Conservation (phyloP, 2,329 filamentous ascomycete species). For the Chrysosphaeria jannelii region DNA sequence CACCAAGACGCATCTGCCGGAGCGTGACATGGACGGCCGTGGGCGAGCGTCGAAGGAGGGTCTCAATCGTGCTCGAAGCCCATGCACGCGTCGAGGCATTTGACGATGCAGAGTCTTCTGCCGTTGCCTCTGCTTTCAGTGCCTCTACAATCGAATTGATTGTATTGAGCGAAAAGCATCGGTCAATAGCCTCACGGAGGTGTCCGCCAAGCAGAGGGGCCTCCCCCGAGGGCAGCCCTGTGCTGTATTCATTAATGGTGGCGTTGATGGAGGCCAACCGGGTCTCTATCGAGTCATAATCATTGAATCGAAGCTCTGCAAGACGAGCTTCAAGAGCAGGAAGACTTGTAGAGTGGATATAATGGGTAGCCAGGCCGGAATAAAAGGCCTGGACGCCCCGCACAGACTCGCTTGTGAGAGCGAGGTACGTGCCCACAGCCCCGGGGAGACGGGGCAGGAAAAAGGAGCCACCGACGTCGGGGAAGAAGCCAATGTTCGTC, state of each 20-base stretch:
- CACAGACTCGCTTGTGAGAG: conserved; percentile 62
- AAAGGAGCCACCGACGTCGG: conserved; percentile 87
- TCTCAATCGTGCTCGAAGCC: conserved; percentile 49
- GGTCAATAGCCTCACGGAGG: conserved; percentile 56
- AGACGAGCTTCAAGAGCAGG: conserved; percentile 57
- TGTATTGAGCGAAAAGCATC: conserved; percentile 39
- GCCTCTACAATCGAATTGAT: conserved; percentile 41
- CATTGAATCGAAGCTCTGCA: conserved; percentile 66
- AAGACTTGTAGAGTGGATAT: conserved; percentile 70
- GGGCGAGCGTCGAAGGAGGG: conserved; percentile 51
- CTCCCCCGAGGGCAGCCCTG: conserved; percentile 51
- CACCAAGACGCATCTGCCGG: conserved; percentile 49
- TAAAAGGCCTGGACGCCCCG: conserved; percentile 69
- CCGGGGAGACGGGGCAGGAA: conserved; percentile 81
- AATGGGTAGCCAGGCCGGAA: conserved; percentile 80
- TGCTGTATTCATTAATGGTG: conserved; percentile 77
- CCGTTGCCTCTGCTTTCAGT: conserved; percentile 26
- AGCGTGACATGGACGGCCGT: conserved; percentile 65
- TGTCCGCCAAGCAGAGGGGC: conserved; percentile 35
- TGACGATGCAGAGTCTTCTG: conserved; percentile 41
- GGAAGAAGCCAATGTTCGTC: conserved; percentile 95
- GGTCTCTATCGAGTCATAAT: conserved; percentile 31
- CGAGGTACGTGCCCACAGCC: conserved; percentile 67
- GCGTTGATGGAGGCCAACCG: conserved; percentile 47
- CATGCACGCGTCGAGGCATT: conserved; percentile 28